phyloP scores from a whole-genome alignment of 169 alveolate species.

The Neospora caninum region DNA sequence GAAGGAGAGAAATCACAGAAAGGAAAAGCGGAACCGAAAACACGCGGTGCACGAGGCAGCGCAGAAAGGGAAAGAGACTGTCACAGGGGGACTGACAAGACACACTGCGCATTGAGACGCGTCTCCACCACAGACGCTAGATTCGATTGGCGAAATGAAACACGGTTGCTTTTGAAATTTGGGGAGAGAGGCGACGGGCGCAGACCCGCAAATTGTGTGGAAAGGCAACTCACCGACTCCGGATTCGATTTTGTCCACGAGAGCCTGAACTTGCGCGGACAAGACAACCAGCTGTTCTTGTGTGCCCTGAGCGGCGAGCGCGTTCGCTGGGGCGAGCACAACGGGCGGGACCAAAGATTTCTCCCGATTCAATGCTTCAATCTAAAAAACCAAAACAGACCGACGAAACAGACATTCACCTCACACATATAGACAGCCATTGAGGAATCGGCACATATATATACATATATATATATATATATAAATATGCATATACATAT shows the following conservation, averaged over 20 bases:
- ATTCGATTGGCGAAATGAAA: too few species aligned
- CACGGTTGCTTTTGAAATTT: too few species aligned
- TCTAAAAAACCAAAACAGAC: neutral
- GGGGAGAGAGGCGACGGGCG: too few species aligned
- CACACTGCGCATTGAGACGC: too few species aligned
- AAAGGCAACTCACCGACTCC: neutral
- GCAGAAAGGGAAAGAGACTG: too few species aligned
- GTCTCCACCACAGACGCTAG: too few species aligned
- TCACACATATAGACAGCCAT: neutral
- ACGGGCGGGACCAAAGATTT: slow-evolving; percentile 48
- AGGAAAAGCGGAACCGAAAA: too few species aligned
- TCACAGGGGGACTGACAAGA: too few species aligned
- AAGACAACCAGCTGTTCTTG: neutral
- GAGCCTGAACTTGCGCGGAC: neutral
- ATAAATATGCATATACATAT: too few species aligned
- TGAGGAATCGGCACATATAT: neutral
- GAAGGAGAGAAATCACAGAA: too few species aligned
- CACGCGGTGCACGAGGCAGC: too few species aligned
- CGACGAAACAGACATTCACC: neutral
- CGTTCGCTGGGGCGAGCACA: slow-evolving; percentile 38
- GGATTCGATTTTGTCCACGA: neutral
- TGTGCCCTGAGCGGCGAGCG: neutral
- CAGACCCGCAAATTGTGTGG: neutral
- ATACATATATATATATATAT: too few species aligned
- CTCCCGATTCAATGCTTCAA: slow-evolving; percentile 49